These are phyloP conservation scores for Chytridium lagenaria DNA, from an alignment of 371 early-diverging fungal species.

Conservation along the genomic window DNA sequence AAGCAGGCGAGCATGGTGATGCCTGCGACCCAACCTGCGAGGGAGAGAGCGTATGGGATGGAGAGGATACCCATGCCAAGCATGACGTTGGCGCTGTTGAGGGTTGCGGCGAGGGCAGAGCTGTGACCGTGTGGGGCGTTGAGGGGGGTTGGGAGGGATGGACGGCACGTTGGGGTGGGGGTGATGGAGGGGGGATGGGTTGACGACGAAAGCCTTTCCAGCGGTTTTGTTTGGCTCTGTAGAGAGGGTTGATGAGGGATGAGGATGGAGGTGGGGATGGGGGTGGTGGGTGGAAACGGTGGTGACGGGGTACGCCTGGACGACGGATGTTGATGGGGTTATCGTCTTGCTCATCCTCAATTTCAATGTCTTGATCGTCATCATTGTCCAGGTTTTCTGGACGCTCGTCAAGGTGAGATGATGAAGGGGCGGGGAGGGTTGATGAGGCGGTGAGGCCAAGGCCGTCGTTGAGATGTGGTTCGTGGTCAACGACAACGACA, in stretches of 20 bases:
- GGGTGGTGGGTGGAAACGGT: not conserved
- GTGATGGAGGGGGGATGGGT: not conserved
- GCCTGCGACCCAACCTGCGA: slow-evolving; percentile 72
- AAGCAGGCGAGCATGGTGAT: slow-evolving; percentile 62
- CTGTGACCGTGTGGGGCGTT: not conserved
- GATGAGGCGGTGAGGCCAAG: too few species aligned
- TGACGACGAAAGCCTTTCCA: not conserved
- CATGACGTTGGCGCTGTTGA: slow-evolving; percentile 38
- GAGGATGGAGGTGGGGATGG: not conserved
- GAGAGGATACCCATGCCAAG: slow-evolving; percentile 38
- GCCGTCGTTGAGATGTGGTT: not conserved
- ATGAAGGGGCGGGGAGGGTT: too few species aligned
- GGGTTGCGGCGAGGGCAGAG: slow-evolving; percentile 21
- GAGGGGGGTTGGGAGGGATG: not conserved
- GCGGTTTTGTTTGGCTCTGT: not conserved
- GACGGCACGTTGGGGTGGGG: not conserved
- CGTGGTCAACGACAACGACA: not conserved
- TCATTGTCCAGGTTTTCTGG: not conserved
- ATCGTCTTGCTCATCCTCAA: not conserved
- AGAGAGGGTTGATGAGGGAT: not conserved
- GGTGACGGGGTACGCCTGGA: not conserved
- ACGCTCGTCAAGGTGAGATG: not conserved
- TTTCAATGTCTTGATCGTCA: not conserved
- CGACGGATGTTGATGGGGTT: not conserved
- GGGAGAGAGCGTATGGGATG: slow-evolving; percentile 65